These are phyloP conservation scores for Nephromyces sp. DNA, from an alignment of 169 alveolate genomes.

Conservation along the genomic window DNA sequence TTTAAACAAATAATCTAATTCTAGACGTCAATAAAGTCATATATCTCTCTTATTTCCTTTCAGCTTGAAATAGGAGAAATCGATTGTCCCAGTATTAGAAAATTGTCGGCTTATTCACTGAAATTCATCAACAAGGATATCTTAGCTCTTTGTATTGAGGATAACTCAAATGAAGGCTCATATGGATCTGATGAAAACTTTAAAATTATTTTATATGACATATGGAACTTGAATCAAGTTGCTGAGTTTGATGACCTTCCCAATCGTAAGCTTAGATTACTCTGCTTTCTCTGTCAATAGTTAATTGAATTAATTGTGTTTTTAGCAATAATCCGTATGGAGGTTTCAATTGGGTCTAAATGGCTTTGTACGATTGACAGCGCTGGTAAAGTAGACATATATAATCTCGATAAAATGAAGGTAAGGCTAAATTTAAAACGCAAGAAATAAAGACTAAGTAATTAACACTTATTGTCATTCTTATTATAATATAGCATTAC, in stretches of 20 bases:
- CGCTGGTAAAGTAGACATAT: neutral
- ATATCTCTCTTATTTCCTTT: neutral
- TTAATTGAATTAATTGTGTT: neutral
- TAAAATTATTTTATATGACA: neutral
- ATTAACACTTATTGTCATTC: no score
- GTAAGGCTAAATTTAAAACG: no score
- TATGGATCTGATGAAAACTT: neutral
- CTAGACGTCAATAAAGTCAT: no score
- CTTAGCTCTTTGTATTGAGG: neutral
- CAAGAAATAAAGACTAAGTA: no score
- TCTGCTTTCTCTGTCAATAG: neutral
- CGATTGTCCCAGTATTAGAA: neutral
- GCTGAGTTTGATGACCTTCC: neutral
- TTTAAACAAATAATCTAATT: no score
- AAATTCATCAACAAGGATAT: neutral
- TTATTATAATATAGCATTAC: no score
- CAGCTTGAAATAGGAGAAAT: neutral
- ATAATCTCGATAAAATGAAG: neutral
- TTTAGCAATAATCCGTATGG: neutral
- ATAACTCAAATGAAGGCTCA: neutral
- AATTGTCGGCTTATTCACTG: neutral
- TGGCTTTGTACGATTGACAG: neutral
- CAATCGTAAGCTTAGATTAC: neutral
- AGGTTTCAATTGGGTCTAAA: neutral
- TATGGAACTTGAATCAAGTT: neutral